A percentile compares a stretch with the other conserved stretches of the same genome.
Evolutionary conservation across 140 eudicot genomes (phyloP).

Genomic region (Erigeron philadelphicus): DNA sequence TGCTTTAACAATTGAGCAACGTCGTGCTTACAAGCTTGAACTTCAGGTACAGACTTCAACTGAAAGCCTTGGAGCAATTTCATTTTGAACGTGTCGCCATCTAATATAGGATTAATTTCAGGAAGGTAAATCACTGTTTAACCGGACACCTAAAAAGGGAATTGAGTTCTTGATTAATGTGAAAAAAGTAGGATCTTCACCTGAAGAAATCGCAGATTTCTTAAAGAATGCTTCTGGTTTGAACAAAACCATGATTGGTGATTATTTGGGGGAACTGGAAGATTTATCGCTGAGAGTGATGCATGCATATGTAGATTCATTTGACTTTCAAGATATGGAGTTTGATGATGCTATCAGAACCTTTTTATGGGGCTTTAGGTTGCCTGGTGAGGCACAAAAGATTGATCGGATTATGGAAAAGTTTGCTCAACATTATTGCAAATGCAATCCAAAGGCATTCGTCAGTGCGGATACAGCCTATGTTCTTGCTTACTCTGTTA

Average conservation of each 20-base stretch:
- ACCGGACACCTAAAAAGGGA: slow-evolving; percentile 85
- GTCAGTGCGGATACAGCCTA: slow-evolving; percentile 95
- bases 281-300: slow-evolving; percentile 75
- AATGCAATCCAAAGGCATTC: slow-evolving; percentile 78
- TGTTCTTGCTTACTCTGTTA: slow-evolving; percentile 94
- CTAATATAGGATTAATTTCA: slow-evolving; percentile 51
- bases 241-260: slow-evolving; percentile 74
- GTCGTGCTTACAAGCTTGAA: slow-evolving; percentile 96
- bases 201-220: slow-evolving; percentile 87
- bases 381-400: slow-evolving; percentile 99
- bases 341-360: slow-evolving; percentile 90
- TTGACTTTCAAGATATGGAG: slow-evolving; percentile 75
- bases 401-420: slow-evolving; percentile 96
- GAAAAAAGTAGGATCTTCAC: slow-evolving; percentile 78
- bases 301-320: slow-evolving; percentile 94
- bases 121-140: slow-evolving; percentile 97
- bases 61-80: slow-evolving; percentile 1
- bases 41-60: slow-evolving; percentile 56
- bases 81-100: slow-evolving; percentile 20
- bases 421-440: slow-evolving; percentile 86
- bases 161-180: slow-evolving; percentile 82
- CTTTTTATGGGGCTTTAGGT: slow-evolving; percentile 72
- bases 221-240: slow-evolving; percentile 65
- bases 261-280: slow-evolving; percentile 91
- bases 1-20: slow-evolving; percentile 82